phyloP scores from a whole-genome alignment of 306 rosid species.

The Clitoria ternatea region DNA sequence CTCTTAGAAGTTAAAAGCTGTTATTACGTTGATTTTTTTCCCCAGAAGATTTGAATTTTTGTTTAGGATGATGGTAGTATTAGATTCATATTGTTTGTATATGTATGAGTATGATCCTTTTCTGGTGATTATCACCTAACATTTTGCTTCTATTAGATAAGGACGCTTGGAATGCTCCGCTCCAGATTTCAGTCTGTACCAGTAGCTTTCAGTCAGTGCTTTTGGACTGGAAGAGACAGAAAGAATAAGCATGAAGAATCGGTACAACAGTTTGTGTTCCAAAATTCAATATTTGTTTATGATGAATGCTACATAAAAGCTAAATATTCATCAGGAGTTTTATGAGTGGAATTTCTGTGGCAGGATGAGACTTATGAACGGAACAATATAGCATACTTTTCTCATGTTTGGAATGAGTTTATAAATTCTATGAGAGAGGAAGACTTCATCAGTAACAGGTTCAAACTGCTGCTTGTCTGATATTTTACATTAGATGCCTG shows the following conservation, averaged over 20 bases:
- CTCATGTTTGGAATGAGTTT: conserved; percentile 88
- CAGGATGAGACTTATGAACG: conserved; percentile 52
- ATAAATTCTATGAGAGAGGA: conserved; percentile 78
- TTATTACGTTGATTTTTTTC: neutral
- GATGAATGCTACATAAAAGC: neutral
- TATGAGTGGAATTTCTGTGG: conserved; percentile 20
- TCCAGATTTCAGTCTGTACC: conserved; percentile 83
- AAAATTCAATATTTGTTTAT: conserved; percentile 23
- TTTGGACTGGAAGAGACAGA: conserved; percentile 52
- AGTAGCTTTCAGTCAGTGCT: conserved; percentile 60
- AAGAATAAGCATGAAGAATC: conserved; percentile 14
- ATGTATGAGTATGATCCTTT: neutral
- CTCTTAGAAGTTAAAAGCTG: neutral
- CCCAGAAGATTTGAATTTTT: neutral
- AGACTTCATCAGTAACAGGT: conserved; percentile 93
- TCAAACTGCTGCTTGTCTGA: conserved; percentile 28
- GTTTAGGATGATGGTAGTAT: neutral
- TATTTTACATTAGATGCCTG: neutral
- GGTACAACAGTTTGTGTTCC: conserved; percentile 38
- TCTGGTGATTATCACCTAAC: conserved; percentile 18
- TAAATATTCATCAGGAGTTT: neutral
- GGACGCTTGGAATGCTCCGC: conserved; percentile 98
- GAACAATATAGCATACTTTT: conserved; percentile 68
- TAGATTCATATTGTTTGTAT: neutral
- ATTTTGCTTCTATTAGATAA: conserved; percentile 58